Evolutionary conservation across 2,329 filamentous ascomycete species (phyloP), one percentile per base, ranked within the genome.

Genomic region (Fusarium austroafricanum): DNA sequence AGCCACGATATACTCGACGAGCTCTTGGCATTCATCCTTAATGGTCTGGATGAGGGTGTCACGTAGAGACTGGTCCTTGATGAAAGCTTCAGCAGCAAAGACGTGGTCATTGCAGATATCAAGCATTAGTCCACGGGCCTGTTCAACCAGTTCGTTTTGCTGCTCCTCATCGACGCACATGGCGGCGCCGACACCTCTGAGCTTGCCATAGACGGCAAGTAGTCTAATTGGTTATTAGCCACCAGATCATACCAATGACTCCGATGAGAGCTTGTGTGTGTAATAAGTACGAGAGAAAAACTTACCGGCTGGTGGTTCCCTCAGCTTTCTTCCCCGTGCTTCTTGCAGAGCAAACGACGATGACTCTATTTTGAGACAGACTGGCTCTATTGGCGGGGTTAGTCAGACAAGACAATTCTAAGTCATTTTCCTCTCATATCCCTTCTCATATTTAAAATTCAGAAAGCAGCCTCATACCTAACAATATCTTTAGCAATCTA

Each of bases 281-380:
- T 39, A 21, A 11, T 21, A 37, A 29, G 9, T 14, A 18, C 10
- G 17, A 29, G 23, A 6, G 18, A 1, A 26, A 39, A 49, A 86
- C 90, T 87, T 82, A 94, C 92, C 94, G 89, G 81, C 96, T 98
- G 37, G 96, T 99, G 61, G 96, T 99, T 65, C 96, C 96, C 73
- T 96, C 93, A 55, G 90, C 88, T 83, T 99, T 99, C 78, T 95
- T 97, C 67, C 93, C 94, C 62, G 92, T 96, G 81, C 94, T 97
- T 77, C 96, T 87, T 40, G 96, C 96, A 64, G 96, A 99, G 82
- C 96, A 99, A 59, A 99, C 95, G 58, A 99, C 91, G 57, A 94
- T 94, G 68, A 97, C 89, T 78, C 90, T 90, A 76, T 93, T 90
- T 58, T 88, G 83, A 55, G 83, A 83, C 55, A 96, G 80, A 76